Percentiles rank a stretch among this genome's conserved stretches.
Conservation (phyloP, 2,329 filamentous ascomycete species). For the Rachicladosporium sp. region DNA sequence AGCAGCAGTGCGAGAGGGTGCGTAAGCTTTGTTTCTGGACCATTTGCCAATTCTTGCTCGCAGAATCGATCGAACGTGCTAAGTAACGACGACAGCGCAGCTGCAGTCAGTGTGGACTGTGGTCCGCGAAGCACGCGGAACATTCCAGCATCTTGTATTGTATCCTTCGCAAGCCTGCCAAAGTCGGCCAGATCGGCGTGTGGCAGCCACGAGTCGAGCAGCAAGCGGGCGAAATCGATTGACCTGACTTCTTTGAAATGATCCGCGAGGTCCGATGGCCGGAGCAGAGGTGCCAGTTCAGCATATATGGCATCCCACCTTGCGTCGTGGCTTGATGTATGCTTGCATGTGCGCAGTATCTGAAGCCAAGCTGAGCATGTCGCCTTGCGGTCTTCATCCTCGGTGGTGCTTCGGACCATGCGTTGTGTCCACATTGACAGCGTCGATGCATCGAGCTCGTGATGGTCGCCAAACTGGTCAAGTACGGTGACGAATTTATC, state of each 20-base stretch:
- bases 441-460: neutral
- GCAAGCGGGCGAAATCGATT: conserved; percentile 6
- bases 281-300: neutral
- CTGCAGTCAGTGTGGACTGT: neutral
- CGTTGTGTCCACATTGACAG: neutral
- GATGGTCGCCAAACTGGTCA: neutral
- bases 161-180: too few relatives aligned
- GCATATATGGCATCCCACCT: conserved; percentile 1
- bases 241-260: conserved; percentile 8
- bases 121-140: too few relatives aligned
- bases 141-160: neutral
- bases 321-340: too few relatives aligned
- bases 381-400: neutral
- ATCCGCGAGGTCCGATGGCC: conserved; percentile 3
- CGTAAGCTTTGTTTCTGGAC: neutral
- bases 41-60: neutral
- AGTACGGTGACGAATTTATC: neutral
- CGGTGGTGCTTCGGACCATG: neutral
- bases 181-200: conserved; percentile 1
- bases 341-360: neutral
- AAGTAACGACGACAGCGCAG: neutral
- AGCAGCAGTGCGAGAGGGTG: neutral
- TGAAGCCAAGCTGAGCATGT: neutral
- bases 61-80: neutral
- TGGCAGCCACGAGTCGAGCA: conserved; percentile 13